These are phyloP conservation scores for Nicotiana attenuata DNA, from an alignment of 257 asterid genomes.

Conservation along the genomic window DNA sequence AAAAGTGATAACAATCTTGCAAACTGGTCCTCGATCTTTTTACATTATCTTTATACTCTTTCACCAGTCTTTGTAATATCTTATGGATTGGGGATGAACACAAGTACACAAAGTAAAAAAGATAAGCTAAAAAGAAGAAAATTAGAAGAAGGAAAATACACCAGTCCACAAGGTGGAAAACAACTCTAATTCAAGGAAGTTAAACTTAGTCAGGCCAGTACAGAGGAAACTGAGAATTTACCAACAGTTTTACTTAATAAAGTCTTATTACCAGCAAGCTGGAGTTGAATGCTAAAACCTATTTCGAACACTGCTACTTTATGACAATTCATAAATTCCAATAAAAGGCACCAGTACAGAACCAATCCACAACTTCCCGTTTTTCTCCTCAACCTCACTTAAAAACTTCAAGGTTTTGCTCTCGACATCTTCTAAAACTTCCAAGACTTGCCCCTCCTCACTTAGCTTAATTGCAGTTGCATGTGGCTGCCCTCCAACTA, in stretches of 20 bases:
- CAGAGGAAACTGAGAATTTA: neutral
- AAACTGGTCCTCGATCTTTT: too few species aligned
- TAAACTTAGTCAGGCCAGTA: neutral
- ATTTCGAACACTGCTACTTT: neutral
- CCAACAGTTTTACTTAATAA: neutral
- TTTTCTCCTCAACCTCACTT: slow-evolving; percentile 67
- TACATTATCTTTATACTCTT: too few species aligned
- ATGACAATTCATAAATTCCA: slow-evolving; percentile 35
- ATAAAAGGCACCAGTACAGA: slow-evolving; percentile 61
- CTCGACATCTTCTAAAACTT: slow-evolving; percentile 52
- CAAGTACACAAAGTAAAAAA: too few species aligned
- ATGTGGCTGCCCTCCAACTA: slow-evolving; percentile 59
- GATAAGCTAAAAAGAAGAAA: neutral
- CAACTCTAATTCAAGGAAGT: neutral
- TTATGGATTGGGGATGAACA: too few species aligned
- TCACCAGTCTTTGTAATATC: too few species aligned
- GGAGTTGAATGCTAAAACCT: neutral
- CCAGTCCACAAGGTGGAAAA: neutral
- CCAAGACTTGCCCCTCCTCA: slow-evolving; percentile 43
- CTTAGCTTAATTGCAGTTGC: slow-evolving; percentile 57
- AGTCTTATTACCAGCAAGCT: neutral
- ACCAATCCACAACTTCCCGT: slow-evolving; percentile 64
- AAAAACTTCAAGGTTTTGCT: slow-evolving; percentile 53
- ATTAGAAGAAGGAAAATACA: neutral
- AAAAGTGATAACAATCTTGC: too few species aligned